Percentiles rank a stretch among this genome's conserved stretches.
Evolutionary conservation across 192 early-diverging fungal genomes (phyloP).

Genomic region (Mortierella claussenii): DNA sequence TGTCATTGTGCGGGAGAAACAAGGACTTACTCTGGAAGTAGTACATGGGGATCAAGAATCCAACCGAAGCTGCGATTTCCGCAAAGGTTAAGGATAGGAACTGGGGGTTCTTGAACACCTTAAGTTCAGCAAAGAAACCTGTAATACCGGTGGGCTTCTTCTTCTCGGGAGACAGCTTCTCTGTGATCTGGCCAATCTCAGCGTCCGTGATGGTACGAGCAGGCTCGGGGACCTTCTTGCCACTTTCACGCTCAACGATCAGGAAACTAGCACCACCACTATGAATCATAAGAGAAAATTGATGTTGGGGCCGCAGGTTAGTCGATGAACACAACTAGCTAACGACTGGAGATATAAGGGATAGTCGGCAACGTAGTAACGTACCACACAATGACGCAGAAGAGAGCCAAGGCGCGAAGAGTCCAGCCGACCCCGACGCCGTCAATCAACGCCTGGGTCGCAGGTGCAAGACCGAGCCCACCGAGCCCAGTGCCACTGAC

Average conservation of each 20-base stretch:
- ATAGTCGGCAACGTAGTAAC: not conserved
- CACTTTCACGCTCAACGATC: slow-evolving; percentile 44
- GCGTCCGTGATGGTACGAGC: slow-evolving; percentile 20
- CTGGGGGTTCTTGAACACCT: slow-evolving; percentile 51
- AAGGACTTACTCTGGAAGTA: slow-evolving; percentile 52
- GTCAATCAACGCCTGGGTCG: slow-evolving; percentile 68
- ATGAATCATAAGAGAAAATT: not conserved
- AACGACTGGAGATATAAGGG: no score
- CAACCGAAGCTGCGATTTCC: slow-evolving; percentile 48
- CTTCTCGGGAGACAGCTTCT: slow-evolving; percentile 32
- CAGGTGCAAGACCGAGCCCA: slow-evolving; percentile 71
- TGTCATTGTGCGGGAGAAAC: no score
- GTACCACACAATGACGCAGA: slow-evolving; percentile 62
- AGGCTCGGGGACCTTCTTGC: slow-evolving; percentile 31
- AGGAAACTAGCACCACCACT: slow-evolving; percentile 55
- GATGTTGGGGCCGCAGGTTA: no score
- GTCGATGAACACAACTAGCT: no score
- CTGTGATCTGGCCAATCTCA: slow-evolving; percentile 32
- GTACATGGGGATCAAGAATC: slow-evolving; percentile 61
- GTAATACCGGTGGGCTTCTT: slow-evolving; percentile 24
- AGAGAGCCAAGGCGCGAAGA: slow-evolving; percentile 66
- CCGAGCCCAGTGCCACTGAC: slow-evolving; percentile 80
- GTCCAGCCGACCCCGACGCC: slow-evolving; percentile 69
- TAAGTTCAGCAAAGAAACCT: slow-evolving; percentile 46
- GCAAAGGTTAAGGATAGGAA: slow-evolving; percentile 52